Evolutionary conservation across 2,329 filamentous ascomycete species (phyloP).

Genomic region (Sporothrix brasiliensis): DNA sequence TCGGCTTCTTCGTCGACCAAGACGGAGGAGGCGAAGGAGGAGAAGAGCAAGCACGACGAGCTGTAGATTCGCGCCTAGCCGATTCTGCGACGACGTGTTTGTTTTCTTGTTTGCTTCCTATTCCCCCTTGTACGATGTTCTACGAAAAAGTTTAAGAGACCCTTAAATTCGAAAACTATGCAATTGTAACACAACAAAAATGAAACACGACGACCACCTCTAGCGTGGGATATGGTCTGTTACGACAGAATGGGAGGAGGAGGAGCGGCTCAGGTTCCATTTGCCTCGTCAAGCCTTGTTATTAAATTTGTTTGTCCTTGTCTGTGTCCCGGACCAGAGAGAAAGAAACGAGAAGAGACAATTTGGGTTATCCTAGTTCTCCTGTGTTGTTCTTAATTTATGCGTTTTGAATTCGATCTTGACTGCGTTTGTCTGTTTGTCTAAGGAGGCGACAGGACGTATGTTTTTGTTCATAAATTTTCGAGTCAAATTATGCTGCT

Average conservation of each 20-base stretch:
- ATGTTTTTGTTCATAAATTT: too few species aligned
- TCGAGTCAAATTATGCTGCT: too few species aligned
- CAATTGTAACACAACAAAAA: neutral
- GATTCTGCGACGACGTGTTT: neutral
- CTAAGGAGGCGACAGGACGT: too few species aligned
- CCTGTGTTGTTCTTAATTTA: neutral
- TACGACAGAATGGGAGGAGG: neutral
- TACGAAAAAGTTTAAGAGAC: constrained; percentile 19
- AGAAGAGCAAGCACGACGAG: constrained; percentile 69
- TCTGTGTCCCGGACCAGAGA: neutral
- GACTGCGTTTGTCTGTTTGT: neutral
- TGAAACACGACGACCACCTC: neutral
- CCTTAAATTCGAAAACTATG: neutral
- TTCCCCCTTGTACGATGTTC: constrained; percentile 11
- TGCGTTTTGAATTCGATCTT: too few species aligned
- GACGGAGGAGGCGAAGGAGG: constrained; percentile 47
- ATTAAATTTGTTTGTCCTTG: neutral
- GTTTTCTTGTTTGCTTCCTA: neutral
- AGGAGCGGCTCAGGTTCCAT: neutral
- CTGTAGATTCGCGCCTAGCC: constrained; percentile 55
- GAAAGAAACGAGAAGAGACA: constrained; percentile 1
- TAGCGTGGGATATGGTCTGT: neutral
- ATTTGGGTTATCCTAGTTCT: constrained; percentile 3
- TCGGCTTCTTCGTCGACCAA: constrained; percentile 41
- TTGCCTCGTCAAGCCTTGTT: neutral